phyloP scores from a whole-genome alignment of 352 stramenopile species.

The Phytopythium boreale region DNA sequence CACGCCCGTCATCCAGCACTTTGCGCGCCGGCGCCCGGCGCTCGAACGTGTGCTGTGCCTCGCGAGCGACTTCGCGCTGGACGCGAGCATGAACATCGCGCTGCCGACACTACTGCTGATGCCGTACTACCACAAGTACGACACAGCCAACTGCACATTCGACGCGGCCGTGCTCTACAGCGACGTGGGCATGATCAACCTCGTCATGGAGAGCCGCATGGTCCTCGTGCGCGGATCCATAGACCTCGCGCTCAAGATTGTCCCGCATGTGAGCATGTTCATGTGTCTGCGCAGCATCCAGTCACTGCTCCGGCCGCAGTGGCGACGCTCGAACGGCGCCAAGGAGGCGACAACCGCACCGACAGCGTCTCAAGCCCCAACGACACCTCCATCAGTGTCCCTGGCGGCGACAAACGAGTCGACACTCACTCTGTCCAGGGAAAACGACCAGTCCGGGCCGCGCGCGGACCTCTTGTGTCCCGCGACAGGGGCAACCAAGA shows the following conservation, averaged over 20 bases:
- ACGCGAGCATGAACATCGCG: conserved; percentile 9
- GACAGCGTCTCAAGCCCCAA: neutral
- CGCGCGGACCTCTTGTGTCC: neutral
- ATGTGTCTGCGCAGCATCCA: conserved; percentile 14
- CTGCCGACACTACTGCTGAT: conserved; percentile 14
- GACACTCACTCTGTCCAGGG: neutral
- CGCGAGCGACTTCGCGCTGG: conserved; percentile 12
- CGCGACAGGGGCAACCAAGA: neutral
- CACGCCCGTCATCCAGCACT: conserved; percentile 11
- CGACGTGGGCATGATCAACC: conserved; percentile 18
- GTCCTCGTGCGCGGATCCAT: conserved; percentile 12
- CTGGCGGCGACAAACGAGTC: neutral
- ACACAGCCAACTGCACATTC: conserved; percentile 8
- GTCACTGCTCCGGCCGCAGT: conserved; percentile 7
- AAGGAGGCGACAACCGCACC: neutral
- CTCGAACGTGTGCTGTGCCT: conserved; percentile 21
- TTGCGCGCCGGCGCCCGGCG: conserved; percentile 4
- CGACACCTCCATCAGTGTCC: neutral
- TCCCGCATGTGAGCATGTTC: conserved; percentile 20
- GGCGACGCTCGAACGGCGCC: neutral
- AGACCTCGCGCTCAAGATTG: conserved; percentile 17
- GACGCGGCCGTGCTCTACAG: conserved; percentile 13
- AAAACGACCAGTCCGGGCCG: neutral
- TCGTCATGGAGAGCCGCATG: conserved; percentile 22
- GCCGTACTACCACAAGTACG: conserved; percentile 14